These are phyloP conservation scores for Globisporangium ultimum DNA, from an alignment of 352 stramenopile species.

Conservation along the genomic window DNA sequence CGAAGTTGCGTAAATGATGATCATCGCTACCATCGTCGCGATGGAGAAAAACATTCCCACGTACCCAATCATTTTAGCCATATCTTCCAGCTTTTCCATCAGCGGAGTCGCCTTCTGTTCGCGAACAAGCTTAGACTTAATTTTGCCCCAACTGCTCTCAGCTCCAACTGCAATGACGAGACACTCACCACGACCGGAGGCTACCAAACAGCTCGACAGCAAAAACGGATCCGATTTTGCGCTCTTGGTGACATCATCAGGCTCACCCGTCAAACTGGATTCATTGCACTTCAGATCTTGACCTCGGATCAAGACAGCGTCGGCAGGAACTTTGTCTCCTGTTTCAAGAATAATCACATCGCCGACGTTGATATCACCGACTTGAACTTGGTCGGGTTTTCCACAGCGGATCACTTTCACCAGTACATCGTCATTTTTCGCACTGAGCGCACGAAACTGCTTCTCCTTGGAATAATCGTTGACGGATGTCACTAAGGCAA, in stretches of 20 bases:
- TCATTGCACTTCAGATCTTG: slow-evolving; percentile 96
- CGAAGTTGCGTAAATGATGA: slow-evolving; percentile 77
- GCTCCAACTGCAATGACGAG: slow-evolving; percentile 82
- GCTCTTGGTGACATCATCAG: slow-evolving; percentile 90
- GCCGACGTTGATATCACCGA: slow-evolving; percentile 74
- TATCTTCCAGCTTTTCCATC: slow-evolving; percentile 91
- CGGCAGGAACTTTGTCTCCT: slow-evolving; percentile 93
- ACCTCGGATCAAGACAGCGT: slow-evolving; percentile 90
- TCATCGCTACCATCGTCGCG: slow-evolving; percentile 82
- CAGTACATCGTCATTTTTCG: slow-evolving; percentile 86
- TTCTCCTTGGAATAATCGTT: slow-evolving; percentile 97
- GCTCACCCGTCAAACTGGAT: slow-evolving; percentile 95
- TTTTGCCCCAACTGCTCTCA: slow-evolving; percentile 87
- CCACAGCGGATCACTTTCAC: slow-evolving; percentile 78
- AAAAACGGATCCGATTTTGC: slow-evolving; percentile 73
- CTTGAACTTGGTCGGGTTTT: slow-evolving; percentile 61
- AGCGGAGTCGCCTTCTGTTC: slow-evolving; percentile 89
- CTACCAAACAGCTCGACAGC: slow-evolving; percentile 83
- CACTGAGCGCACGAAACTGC: slow-evolving; percentile 84
- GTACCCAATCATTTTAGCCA: slow-evolving; percentile 90
- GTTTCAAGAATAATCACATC: slow-evolving; percentile 92
- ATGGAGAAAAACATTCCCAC: slow-evolving; percentile 84
- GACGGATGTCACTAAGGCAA: slow-evolving; percentile 92
- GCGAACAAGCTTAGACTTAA: slow-evolving; percentile 87
- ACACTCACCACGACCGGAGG: slow-evolving; percentile 66